Conservation (phyloP, 495 filamentous ascomycete species). For the Daldinia concentrica region DNA sequence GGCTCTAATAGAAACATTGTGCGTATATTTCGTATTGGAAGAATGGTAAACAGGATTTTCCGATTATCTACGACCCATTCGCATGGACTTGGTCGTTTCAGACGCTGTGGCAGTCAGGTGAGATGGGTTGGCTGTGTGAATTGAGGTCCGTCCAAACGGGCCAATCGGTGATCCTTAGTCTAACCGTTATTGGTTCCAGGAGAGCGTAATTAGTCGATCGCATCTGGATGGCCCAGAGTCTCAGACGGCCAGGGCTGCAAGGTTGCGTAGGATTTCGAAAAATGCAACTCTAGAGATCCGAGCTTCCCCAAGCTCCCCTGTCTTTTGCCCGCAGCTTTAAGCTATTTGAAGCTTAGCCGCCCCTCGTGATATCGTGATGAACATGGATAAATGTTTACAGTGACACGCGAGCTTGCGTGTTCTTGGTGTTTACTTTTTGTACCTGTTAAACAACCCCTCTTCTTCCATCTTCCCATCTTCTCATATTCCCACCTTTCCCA, state of each 20-base stretch:
- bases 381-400: slow-evolving; percentile 35
- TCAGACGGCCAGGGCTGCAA: slow-evolving; percentile 21
- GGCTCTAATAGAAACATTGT: slow-evolving; percentile 16
- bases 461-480: slow-evolving; percentile 36
- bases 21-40: slow-evolving; percentile 15
- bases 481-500: slow-evolving; percentile 35
- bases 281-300: slow-evolving; percentile 39
- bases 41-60: slow-evolving; percentile 33
- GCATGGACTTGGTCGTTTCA: slow-evolving; percentile 39
- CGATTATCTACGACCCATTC: slow-evolving; percentile 36
- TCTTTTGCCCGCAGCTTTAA: slow-evolving; percentile 23
- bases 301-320: slow-evolving; percentile 31
- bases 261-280: slow-evolving; percentile 31
- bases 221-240: slow-evolving; percentile 20
- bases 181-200: slow-evolving; percentile 23
- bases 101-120: slow-evolving; percentile 33
- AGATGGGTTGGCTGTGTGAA: slow-evolving; percentile 37
- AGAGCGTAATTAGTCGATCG: slow-evolving; percentile 32
- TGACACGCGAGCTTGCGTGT: slow-evolving; percentile 40
- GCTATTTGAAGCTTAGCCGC: slow-evolving; percentile 36
- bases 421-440: slow-evolving; percentile 40
- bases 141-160: slow-evolving; percentile 29
- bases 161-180: slow-evolving; percentile 37
- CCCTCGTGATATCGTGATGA: slow-evolving; percentile 41
- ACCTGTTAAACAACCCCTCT: slow-evolving; percentile 38